Percentiles rank a stretch among this genome's conserved stretches.
Evolutionary conservation across 768 basidiomycete genomes (phyloP).

Genomic region (Leccinellum luteum): DNA sequence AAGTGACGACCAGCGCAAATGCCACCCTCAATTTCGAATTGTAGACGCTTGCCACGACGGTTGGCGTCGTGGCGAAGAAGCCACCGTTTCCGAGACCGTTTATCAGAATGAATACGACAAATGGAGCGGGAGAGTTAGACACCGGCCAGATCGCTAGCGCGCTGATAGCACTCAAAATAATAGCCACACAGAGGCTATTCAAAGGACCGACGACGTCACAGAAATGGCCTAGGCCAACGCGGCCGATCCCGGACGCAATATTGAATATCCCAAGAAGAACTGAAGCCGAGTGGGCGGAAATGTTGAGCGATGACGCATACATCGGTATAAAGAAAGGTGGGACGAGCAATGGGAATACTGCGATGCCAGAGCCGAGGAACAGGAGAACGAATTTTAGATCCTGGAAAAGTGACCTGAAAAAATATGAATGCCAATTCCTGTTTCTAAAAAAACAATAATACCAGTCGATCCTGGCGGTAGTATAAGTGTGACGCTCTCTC

Average conservation of each 20-base stretch:
- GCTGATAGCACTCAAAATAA: conserved; percentile 30
- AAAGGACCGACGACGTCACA: conserved; percentile 31
- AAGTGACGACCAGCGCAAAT: conserved; percentile 35
- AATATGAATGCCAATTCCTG: background rate
- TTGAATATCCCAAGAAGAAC: conserved; percentile 35
- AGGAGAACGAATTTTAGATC: conserved; percentile 28
- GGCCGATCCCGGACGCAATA: conserved; percentile 34
- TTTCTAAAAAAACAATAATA: conserved; percentile 1
- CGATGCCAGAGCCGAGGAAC: conserved; percentile 33
- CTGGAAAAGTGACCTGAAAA: conserved; percentile 28
- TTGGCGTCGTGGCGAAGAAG: conserved; percentile 35
- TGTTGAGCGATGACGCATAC: conserved; percentile 14
- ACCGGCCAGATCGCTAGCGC: conserved; percentile 32
- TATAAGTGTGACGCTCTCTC: conserved; percentile 20
- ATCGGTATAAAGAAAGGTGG: conserved; percentile 32
- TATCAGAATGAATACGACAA: conserved; percentile 27
- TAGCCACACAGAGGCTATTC: conserved; percentile 25
- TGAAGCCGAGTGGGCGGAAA: conserved; percentile 17
- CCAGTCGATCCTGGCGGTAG: conserved; percentile 23
- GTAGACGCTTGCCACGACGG: conserved; percentile 32
- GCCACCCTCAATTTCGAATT: conserved; percentile 31
- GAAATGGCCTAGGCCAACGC: conserved; percentile 28
- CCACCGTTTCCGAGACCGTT: conserved; percentile 33
- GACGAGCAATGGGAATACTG: conserved; percentile 36
- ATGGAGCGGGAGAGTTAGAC: conserved; percentile 25